Conservation (phyloP, 208 protist species). For the Acanthamoeba healyi region DNA sequence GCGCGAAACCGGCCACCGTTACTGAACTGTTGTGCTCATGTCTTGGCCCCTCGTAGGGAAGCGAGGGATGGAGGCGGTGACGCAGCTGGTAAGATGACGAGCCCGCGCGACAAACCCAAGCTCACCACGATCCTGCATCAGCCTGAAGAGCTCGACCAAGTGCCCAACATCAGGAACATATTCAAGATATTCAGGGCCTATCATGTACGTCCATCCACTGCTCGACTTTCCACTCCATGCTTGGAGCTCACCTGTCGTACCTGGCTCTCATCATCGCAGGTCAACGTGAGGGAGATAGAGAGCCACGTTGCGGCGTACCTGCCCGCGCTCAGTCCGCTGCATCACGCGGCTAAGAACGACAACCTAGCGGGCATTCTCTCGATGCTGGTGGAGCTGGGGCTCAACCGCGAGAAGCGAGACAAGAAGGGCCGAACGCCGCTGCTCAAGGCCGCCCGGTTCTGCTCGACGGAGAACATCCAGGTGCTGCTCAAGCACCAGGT, state of each 20-base stretch:
- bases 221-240: not conserved
- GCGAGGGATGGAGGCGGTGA: not conserved
- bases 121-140: constrained; percentile 41
- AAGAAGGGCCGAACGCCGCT: constrained; percentile 53
- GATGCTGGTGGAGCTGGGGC: not conserved
- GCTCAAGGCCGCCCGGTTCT: constrained; percentile 15
- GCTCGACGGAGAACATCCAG: constrained; percentile 28
- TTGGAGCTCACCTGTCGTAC: no score
- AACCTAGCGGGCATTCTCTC: not conserved
- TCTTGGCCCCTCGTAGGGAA: not conserved
- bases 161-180: constrained; percentile 30
- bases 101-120: not conserved
- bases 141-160: constrained; percentile 30
- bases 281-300: constrained; percentile 30
- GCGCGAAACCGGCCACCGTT: no score
- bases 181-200: constrained; percentile 45
- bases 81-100: not conserved
- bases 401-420: constrained; percentile 44
- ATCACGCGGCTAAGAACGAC: constrained; percentile 25
- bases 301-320: constrained; percentile 9
- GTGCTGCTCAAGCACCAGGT: constrained; percentile 1
- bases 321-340: not conserved
- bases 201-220: not conserved
- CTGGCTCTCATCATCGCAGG: not conserved
- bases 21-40: no score